Evolutionary conservation across 169 alveolate genomes (phyloP), one percentile per base, ranked within the genome.

Genomic region (Plasmodium adleri): DNA sequence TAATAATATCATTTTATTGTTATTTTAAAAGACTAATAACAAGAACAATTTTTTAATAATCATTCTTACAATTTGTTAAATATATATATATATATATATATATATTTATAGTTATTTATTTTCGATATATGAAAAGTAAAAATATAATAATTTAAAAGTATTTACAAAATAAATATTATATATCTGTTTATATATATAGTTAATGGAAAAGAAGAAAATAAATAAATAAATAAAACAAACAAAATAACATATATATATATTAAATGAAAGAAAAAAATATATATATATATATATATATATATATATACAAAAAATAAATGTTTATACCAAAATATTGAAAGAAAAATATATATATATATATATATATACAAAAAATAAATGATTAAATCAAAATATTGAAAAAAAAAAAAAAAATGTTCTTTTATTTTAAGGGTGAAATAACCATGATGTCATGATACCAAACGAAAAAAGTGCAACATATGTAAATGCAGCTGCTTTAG

Each of bases 381-480:
- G 49, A 39, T 68, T 39, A 68, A 12, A 68, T 64, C 45, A 24
- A 52, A 22, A 22, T 32, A 26, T 5, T n/a, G n/a, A 24, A 66
- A 66, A 66, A 52, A 71, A 71, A 71, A 47, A 71, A 71, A 7
- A 71, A 47, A 10, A n/a, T 32, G 7, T 20, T 2, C n/a, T 62
- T 59, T n/a, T 64, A 10, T 49, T 50, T 72, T 86, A 95, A 13
- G 96, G 96, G 60, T 95, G 97, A 91, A 88, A 85, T 22, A 94
- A 62, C 95, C 96, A 95, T 26, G 96, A 68, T 80, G 95, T 86
- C 93, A 92, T 88, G 22, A 95, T 94, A 12, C 97, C 96, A 66
- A 94, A 67, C 49, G 95, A 88, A 90, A 95, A 95, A 70, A 73
- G 88, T 59, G 94, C 88, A 58, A 94, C 96, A 62, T 94, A 95